Conservation (phyloP, 2,329 filamentous ascomycete genomes). For the Ambrosiella beaveri region DNA sequence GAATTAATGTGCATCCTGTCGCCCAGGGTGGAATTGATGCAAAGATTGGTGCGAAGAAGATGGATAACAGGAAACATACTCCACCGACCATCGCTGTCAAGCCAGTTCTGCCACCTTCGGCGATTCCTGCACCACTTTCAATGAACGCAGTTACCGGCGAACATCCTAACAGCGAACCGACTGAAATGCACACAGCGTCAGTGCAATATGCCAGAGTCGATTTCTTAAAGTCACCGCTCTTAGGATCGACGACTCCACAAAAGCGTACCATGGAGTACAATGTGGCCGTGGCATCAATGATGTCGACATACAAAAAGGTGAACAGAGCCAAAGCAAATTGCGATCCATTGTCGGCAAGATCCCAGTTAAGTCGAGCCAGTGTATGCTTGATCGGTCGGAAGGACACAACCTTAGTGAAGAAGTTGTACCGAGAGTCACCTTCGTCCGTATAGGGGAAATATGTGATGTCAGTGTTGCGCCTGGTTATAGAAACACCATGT, state of each 20-base stretch:
- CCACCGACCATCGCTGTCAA: slow-evolving; percentile 67
- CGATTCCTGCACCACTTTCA: slow-evolving; percentile 79
- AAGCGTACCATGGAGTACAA: slow-evolving; percentile 83
- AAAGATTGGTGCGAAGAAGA: slow-evolving; percentile 84
- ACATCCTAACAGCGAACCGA: slow-evolving; percentile 59
- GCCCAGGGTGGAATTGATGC: slow-evolving; percentile 81
- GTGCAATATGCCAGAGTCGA: slow-evolving; percentile 71
- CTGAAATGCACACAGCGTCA: slow-evolving; percentile 61
- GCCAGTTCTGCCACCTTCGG: slow-evolving; percentile 71
- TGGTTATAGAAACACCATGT: slow-evolving; percentile 16
- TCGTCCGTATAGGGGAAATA: slow-evolving; percentile 51
- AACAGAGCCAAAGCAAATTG: slow-evolving; percentile 49
- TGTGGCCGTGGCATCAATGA: slow-evolving; percentile 72
- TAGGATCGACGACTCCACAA: slow-evolving; percentile 60
- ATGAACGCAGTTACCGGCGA: slow-evolving; percentile 77
- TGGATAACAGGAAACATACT: slow-evolving; percentile 67
- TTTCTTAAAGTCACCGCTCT: slow-evolving; percentile 75
- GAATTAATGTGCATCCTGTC: slow-evolving; percentile 55
- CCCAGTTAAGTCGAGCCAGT: slow-evolving; percentile 49
- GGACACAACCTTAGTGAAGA: slow-evolving; percentile 54
- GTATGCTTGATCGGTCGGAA: slow-evolving; percentile 53
- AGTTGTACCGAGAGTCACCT: slow-evolving; percentile 49
- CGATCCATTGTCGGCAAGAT: slow-evolving; percentile 34
- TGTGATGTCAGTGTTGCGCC: slow-evolving; percentile 49
- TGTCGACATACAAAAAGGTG: slow-evolving; percentile 82